A percentile compares a stretch with the other conserved stretches of the same genome.
Conservation (phyloP, 345 rosid genomes). For the Camelina sativa region DNA sequence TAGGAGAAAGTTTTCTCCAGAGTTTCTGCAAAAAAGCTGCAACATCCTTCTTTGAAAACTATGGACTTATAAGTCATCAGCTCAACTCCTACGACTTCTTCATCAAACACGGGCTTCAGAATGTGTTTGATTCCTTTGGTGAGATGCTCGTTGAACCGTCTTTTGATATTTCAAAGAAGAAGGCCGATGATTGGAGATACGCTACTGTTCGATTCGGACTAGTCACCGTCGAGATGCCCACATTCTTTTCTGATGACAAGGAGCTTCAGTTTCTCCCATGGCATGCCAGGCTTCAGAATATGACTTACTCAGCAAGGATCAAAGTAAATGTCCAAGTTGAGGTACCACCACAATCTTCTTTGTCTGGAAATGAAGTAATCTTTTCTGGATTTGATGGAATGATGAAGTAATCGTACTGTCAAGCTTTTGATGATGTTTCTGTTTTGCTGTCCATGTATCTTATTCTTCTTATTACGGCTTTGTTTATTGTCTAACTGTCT, state of each 20-base stretch:
- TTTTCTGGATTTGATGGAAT: neutral
- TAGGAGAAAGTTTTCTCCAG: slow-evolving; percentile 56
- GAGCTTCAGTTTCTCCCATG: slow-evolving; percentile 65
- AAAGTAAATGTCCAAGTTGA: slow-evolving; percentile 66
- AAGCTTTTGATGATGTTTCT: slow-evolving; percentile 15
- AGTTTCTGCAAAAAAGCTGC: slow-evolving; percentile 69
- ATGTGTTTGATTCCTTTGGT: slow-evolving; percentile 64
- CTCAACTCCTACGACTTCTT: slow-evolving; percentile 79
- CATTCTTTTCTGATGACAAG: slow-evolving; percentile 45
- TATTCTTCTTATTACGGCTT: neutral
- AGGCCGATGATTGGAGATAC: slow-evolving; percentile 61
- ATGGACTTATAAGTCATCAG: slow-evolving; percentile 85
- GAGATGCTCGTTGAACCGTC: slow-evolving; percentile 70
- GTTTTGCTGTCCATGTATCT: slow-evolving; percentile 32
- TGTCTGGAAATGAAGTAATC: slow-evolving; percentile 4
- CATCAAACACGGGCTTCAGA: slow-evolving; percentile 64
- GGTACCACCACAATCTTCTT: slow-evolving; percentile 46
- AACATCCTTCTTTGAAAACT: slow-evolving; percentile 62
- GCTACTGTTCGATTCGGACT: slow-evolving; percentile 67
- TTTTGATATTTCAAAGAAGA: slow-evolving; percentile 69
- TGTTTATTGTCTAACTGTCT: slow-evolving; percentile 15
- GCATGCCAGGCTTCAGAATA: slow-evolving; percentile 90
- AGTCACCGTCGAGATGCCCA: slow-evolving; percentile 63
- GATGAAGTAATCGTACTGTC: neutral
- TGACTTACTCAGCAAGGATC: slow-evolving; percentile 82